Base-by-base conservation (phyloP, 108 stramenopile species). In the Cyclotella kingstonii region DNA sequence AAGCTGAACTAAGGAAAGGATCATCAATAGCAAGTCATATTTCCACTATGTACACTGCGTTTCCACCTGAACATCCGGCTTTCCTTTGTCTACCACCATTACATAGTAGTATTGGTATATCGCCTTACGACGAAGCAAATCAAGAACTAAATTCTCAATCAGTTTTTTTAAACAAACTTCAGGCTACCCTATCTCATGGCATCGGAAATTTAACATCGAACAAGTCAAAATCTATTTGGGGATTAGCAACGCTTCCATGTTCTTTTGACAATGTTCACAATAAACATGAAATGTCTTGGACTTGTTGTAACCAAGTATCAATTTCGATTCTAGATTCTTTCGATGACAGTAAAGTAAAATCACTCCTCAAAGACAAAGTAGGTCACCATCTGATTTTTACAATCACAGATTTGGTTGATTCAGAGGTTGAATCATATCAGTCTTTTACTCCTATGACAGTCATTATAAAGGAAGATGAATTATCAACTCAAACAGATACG, bases 141-240 rank as follows among this genome's bases (percentile, higher is more conserved):
- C 18, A 60, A 35, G 74, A 62, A 40, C 52, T 76, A 21, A 57
- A 48, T 49, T 61, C 63, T 56, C 74, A 68, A 57, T 76, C 74
- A 15, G 63, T 60, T n/a, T 67, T 76, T 62, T 54, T 36, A 31
- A 76, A 76, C 33, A 67, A 65, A 18, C 66, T 67, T 17, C 18
- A 43, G 9, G 63, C 65, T 1, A 60, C 43, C 21, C 22, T 60
- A 17, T 34, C 45, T 23, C 59, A 47, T 40, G 57, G 46, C 38
- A 66, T 59, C 28, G 57, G 46, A 39, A 60, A 43, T 31, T 52
- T 25, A 9, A 31, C 54, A 34, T 28, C 49, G 5, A 60, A 63
- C 14, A 49, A 29, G 39, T 34, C 42, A 19, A 44, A 30, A 22
- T n/a, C 28, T 48, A 29, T 66, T 26, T 76, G 66, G 66, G 65